A percentile compares a stretch with the other conserved stretches of the same genome.
These are phyloP conservation scores for Taiwanofungus camphoratus DNA, from an alignment of 1,284 basidiomycete species.

Conservation along the genomic window DNA sequence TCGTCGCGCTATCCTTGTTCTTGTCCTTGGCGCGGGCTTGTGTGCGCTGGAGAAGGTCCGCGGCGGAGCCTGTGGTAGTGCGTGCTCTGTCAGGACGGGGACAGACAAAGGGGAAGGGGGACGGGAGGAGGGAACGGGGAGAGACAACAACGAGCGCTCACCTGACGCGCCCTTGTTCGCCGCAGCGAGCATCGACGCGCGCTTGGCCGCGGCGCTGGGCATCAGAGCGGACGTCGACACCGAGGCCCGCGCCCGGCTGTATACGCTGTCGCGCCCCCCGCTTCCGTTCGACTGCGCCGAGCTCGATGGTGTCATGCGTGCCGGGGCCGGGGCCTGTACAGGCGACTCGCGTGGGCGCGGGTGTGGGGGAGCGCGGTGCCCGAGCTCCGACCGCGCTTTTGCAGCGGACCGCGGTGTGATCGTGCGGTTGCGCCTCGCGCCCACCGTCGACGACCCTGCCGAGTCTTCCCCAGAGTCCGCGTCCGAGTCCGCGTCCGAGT, in stretches of 20 bases:
- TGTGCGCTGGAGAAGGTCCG: no score
- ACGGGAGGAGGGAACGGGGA: no score
- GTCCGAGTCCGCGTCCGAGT: slow-evolving; percentile 22
- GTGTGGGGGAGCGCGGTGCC: slow-evolving; percentile 21
- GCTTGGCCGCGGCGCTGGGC: slow-evolving; percentile 32
- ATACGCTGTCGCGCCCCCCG: slow-evolving; percentile 13
- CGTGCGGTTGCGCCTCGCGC: slow-evolving; percentile 28
- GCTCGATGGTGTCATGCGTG: slow-evolving; percentile 16
- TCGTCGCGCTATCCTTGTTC: not conserved
- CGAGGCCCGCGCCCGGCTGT: slow-evolving; percentile 23
- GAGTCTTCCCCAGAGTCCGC: slow-evolving; percentile 32
- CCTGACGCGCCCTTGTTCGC: no score
- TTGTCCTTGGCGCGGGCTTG: not conserved
- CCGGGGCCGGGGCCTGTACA: no score
- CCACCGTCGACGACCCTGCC: slow-evolving; percentile 31
- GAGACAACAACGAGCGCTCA: no score
- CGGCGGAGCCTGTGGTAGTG: no score
- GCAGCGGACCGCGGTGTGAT: slow-evolving; percentile 24
- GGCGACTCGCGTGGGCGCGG: no score
- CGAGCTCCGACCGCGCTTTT: slow-evolving; percentile 26
- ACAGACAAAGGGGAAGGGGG: no score
- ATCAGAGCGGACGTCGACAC: slow-evolving; percentile 37
- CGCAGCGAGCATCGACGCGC: slow-evolving; percentile 29
- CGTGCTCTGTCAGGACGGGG: no score
- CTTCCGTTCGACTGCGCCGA: slow-evolving; percentile 8